Evolutionary conservation across 2,329 filamentous ascomycete species (phyloP).

Genomic region (Aspergillus fructus): DNA sequence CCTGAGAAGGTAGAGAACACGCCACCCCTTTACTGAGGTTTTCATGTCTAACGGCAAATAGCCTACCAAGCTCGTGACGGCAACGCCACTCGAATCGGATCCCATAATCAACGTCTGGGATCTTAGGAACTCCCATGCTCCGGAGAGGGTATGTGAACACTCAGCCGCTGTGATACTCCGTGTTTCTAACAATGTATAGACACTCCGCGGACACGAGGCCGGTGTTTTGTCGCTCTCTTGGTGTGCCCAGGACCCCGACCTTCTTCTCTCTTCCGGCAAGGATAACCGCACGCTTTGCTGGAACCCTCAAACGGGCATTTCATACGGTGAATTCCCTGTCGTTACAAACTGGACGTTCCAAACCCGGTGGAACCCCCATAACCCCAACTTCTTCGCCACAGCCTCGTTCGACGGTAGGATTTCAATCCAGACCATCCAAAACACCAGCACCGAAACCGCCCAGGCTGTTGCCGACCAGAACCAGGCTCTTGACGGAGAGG

Average conservation of each 20-base stretch:
- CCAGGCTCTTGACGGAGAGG: conserved; percentile 78
- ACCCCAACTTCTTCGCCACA: conserved; percentile 88
- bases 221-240: conserved; percentile 92
- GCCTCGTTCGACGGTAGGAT: conserved; percentile 98
- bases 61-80: conserved; percentile 88
- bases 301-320: conserved; percentile 89
- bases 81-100: conserved; percentile 82
- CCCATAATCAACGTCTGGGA: conserved; percentile 93
- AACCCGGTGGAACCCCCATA: conserved; percentile 89
- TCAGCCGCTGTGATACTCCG: neutral
- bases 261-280: conserved; percentile 91
- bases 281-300: conserved; percentile 94
- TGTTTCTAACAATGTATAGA: conserved; percentile 47
- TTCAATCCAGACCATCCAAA: conserved; percentile 87
- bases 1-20: conserved; percentile 66
- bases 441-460: conserved; percentile 72
- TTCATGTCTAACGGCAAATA: conserved; percentile 30
- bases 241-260: conserved; percentile 86
- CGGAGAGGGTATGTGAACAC: conserved; percentile 58
- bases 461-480: conserved; percentile 64
- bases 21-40: neutral
- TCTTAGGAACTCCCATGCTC: conserved; percentile 90
- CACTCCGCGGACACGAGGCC: conserved; percentile 87
- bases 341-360: conserved; percentile 99
- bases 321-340: conserved; percentile 88